These are phyloP conservation scores for Candida corydali DNA, from an alignment of 805 yeast species.

Conservation along the genomic window DNA sequence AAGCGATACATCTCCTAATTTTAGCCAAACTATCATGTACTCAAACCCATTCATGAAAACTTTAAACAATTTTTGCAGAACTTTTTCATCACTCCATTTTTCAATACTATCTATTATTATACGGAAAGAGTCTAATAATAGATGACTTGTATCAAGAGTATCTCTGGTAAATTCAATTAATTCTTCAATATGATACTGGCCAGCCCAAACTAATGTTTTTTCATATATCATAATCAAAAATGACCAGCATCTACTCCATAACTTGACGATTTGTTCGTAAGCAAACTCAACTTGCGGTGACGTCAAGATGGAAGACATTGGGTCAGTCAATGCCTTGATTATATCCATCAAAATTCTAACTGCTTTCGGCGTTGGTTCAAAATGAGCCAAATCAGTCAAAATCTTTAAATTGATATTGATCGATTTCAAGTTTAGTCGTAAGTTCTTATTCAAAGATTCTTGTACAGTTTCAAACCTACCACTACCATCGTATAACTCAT, in stretches of 20 bases:
- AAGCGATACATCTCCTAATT: constrained; percentile 75
- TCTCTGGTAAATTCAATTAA: constrained; percentile 83
- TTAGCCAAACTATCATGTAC: constrained; percentile 72
- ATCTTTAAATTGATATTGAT: constrained; percentile 42
- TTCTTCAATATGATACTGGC: constrained; percentile 47
- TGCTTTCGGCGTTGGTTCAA: constrained; percentile 73
- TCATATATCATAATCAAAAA: constrained; percentile 66
- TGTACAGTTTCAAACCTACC: constrained; percentile 78
- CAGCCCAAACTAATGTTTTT: constrained; percentile 75
- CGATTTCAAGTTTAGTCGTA: constrained; percentile 46
- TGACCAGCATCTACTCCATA: constrained; percentile 74
- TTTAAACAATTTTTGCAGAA: constrained; percentile 33
- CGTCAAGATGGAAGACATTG: constrained; percentile 53
- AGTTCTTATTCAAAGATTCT: constrained; percentile 41
- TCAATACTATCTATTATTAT: constrained; percentile 24
- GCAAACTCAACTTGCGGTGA: constrained; percentile 13
- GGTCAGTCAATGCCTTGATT: constrained; percentile 56
- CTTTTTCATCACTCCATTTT: constrained; percentile 6
- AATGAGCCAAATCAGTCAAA: constrained; percentile 46
- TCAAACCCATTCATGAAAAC: constrained; percentile 60
- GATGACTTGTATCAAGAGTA: constrained; percentile 71
- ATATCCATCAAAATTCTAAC: constrained; percentile 75
- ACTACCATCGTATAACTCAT: constrained; percentile 63
- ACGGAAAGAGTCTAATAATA: constrained; percentile 61
- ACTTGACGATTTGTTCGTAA: constrained; percentile 17